These are phyloP conservation scores for Trichocladium uniseriatum DNA, from an alignment of 495 filamentous ascomycete species.

Conservation along the genomic window DNA sequence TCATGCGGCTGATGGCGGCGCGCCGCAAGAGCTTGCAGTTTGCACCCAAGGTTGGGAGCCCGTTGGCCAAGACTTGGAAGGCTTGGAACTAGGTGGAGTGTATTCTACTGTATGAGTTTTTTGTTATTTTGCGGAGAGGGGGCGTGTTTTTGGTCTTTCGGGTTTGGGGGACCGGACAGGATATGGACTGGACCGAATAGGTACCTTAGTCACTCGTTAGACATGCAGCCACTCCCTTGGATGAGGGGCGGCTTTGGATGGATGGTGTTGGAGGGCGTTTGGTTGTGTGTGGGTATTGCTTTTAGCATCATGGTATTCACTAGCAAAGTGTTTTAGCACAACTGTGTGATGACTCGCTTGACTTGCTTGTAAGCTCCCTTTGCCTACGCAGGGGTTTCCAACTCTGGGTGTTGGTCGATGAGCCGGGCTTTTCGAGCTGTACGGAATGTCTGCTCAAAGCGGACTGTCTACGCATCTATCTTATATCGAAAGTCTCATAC, in stretches of 20 bases:
- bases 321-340: no score
- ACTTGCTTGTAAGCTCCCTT: no score
- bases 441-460: no score
- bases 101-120: not conserved
- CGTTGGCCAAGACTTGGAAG: slow-evolving; percentile 40
- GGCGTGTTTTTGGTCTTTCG: not conserved
- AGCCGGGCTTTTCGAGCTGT: no score
- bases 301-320: not conserved
- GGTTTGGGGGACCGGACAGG: not conserved
- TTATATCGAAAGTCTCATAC: no score
- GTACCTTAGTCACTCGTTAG: not conserved
- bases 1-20: slow-evolving; percentile 61
- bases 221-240: not conserved
- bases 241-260: not conserved
- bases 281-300: not conserved
- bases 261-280: not conserved
- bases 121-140: not conserved
- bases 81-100: not conserved
- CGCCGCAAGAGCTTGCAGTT: slow-evolving; percentile 75
- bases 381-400: no score
- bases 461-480: no score
- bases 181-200: not conserved
- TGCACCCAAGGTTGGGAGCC: slow-evolving; percentile 70
- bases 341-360: no score
- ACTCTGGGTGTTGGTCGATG: no score